Conservation (phyloP, 768 basidiomycete genomes). For the Macrocybe gigantea region DNA sequence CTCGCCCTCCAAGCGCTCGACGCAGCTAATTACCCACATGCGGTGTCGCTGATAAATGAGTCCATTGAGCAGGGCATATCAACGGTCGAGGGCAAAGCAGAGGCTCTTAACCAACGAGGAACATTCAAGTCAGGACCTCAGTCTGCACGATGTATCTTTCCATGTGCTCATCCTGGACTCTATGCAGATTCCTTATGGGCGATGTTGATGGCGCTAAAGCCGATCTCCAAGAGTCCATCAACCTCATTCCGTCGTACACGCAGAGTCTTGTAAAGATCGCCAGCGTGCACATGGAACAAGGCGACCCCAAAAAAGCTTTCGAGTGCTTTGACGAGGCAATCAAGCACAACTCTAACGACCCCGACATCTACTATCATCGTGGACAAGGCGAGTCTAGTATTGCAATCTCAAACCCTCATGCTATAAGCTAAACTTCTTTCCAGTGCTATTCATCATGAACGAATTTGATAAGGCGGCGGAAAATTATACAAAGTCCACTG, state of each 20-base stretch:
- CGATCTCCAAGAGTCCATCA: constrained; percentile 75
- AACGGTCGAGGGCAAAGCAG: constrained; percentile 67
- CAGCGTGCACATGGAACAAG: constrained; percentile 95
- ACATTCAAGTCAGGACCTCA: constrained; percentile 78
- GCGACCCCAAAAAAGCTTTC: constrained; percentile 75
- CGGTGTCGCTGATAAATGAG: constrained; percentile 76
- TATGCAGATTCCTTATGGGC: constrained; percentile 75
- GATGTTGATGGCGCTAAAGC: constrained; percentile 78
- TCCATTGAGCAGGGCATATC: constrained; percentile 84
- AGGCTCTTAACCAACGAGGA: constrained; percentile 88
- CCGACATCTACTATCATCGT: constrained; percentile 98
- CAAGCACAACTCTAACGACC: constrained; percentile 73
- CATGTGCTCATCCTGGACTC: neutral
- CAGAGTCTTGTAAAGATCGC: constrained; percentile 96
- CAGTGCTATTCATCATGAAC: constrained; percentile 93
- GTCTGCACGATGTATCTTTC: neutral
- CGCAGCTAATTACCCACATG: constrained; percentile 80
- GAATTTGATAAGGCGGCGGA: constrained; percentile 81
- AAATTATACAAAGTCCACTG: constrained; percentile 88
- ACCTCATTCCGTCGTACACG: constrained; percentile 61
- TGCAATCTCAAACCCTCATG: neutral
- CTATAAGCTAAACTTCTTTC: neutral
- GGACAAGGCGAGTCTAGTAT: constrained; percentile 67
- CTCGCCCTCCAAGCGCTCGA: constrained; percentile 79
- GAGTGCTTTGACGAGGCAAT: constrained; percentile 90